Evolutionary conservation across 106 monocot species (phyloP).

Genomic region (Hemerocallis citrina): DNA sequence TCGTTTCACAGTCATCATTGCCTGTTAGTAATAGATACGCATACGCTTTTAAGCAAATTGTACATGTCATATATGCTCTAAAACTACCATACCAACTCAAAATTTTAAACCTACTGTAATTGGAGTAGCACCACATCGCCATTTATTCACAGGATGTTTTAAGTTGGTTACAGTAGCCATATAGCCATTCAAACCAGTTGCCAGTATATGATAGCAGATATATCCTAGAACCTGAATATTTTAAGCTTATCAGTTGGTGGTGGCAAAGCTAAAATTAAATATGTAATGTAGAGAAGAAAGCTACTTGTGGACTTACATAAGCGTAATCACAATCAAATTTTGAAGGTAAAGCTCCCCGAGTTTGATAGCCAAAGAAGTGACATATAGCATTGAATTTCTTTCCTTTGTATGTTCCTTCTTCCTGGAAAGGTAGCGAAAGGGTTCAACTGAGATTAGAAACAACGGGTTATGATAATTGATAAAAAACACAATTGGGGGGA

Average conservation of each 20-base stretch:
- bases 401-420: conserved; percentile 74
- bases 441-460: not conserved
- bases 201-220: conserved; percentile 48
- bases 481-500: no score
- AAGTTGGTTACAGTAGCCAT: conserved; percentile 59
- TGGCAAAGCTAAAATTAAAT: not conserved
- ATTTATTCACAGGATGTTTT: conserved; percentile 49
- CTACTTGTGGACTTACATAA: conserved; percentile 36
- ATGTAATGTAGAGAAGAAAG: not conserved
- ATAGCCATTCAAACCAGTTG: conserved; percentile 60
- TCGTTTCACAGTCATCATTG: conserved; percentile 29
- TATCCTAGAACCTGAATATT: conserved; percentile 39
- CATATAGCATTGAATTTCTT: conserved; percentile 83
- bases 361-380: conserved; percentile 94
- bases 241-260: not conserved
- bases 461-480: not conserved
- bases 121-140: conserved; percentile 64
- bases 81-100: no score
- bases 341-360: conserved; percentile 82
- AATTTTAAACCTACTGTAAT: conserved; percentile 24
- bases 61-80: no score
- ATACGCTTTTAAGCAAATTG: not conserved
- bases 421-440: conserved; percentile 28
- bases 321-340: conserved; percentile 93
- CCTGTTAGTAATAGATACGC: not conserved